Percentiles rank a stretch among this genome's conserved stretches.
Evolutionary conservation across 2,329 filamentous ascomycete genomes (phyloP).

Genomic region (Claviceps sp.): DNA sequence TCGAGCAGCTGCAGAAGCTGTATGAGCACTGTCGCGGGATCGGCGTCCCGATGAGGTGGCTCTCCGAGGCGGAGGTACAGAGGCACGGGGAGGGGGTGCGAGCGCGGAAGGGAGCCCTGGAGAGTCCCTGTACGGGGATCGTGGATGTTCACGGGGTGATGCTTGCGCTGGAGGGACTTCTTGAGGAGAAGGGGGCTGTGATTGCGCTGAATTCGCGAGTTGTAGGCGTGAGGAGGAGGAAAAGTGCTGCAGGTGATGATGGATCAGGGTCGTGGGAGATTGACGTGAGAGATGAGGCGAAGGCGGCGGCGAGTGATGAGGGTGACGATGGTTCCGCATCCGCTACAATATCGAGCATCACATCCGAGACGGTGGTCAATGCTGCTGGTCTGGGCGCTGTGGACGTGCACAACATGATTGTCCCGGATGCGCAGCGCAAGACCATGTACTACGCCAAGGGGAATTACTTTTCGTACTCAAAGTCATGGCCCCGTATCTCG

Average conservation of each 20-base stretch:
- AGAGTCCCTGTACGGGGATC: constrained; percentile 77
- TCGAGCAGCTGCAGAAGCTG: constrained; percentile 43
- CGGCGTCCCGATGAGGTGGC: constrained; percentile 59
- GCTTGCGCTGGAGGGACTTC: constrained; percentile 61
- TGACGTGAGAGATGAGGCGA: constrained; percentile 22
- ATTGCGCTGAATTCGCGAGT: constrained; percentile 59
- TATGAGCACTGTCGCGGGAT: constrained; percentile 28
- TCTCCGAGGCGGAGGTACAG: constrained; percentile 47
- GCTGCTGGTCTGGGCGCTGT: constrained; percentile 71
- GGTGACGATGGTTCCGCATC: constrained; percentile 22
- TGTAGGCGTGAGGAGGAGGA: constrained; percentile 39
- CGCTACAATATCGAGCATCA: constrained; percentile 41
- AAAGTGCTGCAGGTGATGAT: constrained; percentile 24
- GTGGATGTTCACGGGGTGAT: constrained; percentile 79
- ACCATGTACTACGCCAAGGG: constrained; percentile 79
- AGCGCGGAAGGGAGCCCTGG: constrained; percentile 61
- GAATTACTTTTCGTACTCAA: constrained; percentile 78
- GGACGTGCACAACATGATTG: constrained; percentile 68
- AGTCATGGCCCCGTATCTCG: constrained; percentile 46
- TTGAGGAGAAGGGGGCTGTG: constrained; percentile 60
- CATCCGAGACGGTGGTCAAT: constrained; percentile 68
- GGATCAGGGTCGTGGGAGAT: constrained; percentile 49
- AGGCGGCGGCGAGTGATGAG: constrained; percentile 27
- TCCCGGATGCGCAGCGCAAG: constrained; percentile 40
- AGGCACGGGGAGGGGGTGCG: constrained; percentile 61